phyloP scores from a whole-genome alignment of 768 basidiomycete species.

The Tremella fuciformis region DNA sequence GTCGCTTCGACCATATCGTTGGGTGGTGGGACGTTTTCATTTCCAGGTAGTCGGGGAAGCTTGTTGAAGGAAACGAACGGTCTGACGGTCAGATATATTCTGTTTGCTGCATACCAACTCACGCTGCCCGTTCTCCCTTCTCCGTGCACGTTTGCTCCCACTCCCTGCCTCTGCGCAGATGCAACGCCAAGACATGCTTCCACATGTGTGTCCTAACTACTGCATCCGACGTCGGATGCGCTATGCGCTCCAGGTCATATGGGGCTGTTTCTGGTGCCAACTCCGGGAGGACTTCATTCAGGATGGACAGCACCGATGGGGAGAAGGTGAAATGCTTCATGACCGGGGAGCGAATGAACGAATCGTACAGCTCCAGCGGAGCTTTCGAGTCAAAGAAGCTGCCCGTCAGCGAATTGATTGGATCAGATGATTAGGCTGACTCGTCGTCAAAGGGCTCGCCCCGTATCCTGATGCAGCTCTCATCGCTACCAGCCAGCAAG shows the following conservation, averaged over 20 bases:
- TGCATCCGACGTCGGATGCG: conserved; percentile 14
- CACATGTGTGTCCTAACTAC: conserved; percentile 23
- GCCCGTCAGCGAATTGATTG: background rate
- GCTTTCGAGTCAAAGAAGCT: conserved; percentile 49
- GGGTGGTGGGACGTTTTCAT: conserved; percentile 50
- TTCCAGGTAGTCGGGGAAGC: conserved; percentile 43
- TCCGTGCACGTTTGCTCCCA: conserved; percentile 39
- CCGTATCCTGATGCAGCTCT: conserved; percentile 39
- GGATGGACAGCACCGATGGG: conserved; percentile 38
- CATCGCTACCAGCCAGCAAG: conserved; percentile 35
- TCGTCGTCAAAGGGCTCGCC: conserved; percentile 45
- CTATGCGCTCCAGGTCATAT: conserved; percentile 28
- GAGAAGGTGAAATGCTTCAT: conserved; percentile 49
- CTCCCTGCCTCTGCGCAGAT: conserved; percentile 37
- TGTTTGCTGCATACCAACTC: conserved; percentile 14
- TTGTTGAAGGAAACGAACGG: conserved; percentile 51
- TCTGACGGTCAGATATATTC: conserved; percentile 14
- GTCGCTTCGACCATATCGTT: conserved; percentile 38
- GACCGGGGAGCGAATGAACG: conserved; percentile 40
- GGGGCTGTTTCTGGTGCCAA: conserved; percentile 33
- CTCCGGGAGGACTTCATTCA: conserved; percentile 34
- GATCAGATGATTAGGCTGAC: conserved; percentile 29
- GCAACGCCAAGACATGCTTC: conserved; percentile 48
- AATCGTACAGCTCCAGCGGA: conserved; percentile 38
- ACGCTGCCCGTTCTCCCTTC: conserved; percentile 36